Base-by-base conservation (phyloP, 1,139 yeast genomes). In the Candida tropicalis region DNA sequence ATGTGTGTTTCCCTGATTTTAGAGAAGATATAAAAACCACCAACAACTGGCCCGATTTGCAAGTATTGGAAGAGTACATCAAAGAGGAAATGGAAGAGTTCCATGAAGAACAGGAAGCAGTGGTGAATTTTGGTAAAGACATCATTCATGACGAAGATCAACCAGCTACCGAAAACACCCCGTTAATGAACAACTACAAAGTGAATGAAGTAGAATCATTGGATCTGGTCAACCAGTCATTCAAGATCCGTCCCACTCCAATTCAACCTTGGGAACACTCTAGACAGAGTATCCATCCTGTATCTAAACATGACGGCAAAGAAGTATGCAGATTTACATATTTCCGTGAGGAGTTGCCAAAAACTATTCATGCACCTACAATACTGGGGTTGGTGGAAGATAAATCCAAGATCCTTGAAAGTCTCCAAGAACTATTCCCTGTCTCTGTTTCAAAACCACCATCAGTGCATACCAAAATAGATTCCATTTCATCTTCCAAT, bases 361-460 rank as follows among this genome's bases (percentile, higher is more conserved):
- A 89, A 12, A 93, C 99, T 0, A 81, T 93, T 12, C 98, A 93
- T 62, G 82, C 97, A 0, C 93, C 97, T 1, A 84, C 87, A 3
- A 82, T 93, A 27, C 84, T 96, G 11, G 98, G 97, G 0, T 68
- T 91, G 26, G 60, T 89, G 22, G 40, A 43, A 23, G 29, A 48
- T 15, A 29, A 35, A 23, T 16, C 26, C 10, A 41, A 35, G 5
- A 42, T 46, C 5, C 24, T 23, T 31, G 47, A 48, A 16, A 24
- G 26, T 25, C 38, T 45, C 13, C 58, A 61, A 42, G 65, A 58
- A 28, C 55, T 71, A 34, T 71, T 71, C 46, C 57, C 57, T 49
- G 72, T 73, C 43, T 45, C 12, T 54, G 53, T 42, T 58, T 32
- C 45, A 7, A 42, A 45, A 8, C 44, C 43, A 5, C 36, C 52